These are phyloP conservation scores for Mycena sp. DNA, from an alignment of 1,284 basidiomycete genomes.

Conservation along the genomic window DNA sequence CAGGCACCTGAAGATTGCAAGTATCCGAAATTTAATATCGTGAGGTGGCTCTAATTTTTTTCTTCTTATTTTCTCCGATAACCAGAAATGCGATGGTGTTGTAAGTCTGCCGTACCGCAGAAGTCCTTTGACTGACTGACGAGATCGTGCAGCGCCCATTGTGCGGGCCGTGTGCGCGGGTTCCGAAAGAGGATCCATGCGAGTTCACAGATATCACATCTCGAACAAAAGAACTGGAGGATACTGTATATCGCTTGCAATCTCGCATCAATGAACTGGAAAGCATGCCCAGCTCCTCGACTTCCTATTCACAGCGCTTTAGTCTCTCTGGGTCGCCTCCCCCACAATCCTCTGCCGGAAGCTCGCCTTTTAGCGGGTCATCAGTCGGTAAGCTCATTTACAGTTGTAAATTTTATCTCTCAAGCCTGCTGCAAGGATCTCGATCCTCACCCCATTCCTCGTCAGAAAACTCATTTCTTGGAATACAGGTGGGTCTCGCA, in stretches of 20 bases:
- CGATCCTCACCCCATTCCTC: background rate
- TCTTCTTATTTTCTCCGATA: too few species aligned
- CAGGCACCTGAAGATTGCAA: constrained; percentile 25
- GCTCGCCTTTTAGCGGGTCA: constrained; percentile 11
- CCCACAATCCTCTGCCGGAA: background rate
- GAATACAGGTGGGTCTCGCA: background rate
- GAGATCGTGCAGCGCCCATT: constrained; percentile 44
- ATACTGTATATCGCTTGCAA: constrained; percentile 31
- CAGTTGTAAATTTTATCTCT: background rate
- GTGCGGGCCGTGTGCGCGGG: constrained; percentile 32
- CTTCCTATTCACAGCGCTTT: too few species aligned
- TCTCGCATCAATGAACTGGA: constrained; percentile 32
- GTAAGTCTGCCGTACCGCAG: background rate
- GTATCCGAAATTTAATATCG: too few species aligned
- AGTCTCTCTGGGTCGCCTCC: background rate
- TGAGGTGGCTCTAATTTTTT: constrained; percentile 25
- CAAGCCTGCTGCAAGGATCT: background rate
- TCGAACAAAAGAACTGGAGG: constrained; percentile 30
- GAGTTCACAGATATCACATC: constrained; percentile 40
- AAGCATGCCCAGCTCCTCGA: background rate
- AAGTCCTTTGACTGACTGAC: constrained; percentile 43
- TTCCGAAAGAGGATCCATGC: constrained; percentile 35
- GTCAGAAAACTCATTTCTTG: background rate
- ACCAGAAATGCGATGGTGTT: constrained; percentile 37
- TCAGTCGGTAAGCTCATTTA: constrained; percentile 7